These are phyloP conservation scores for Bipolaris sorokiniana DNA, from an alignment of 2,329 filamentous ascomycete species.

Conservation along the genomic window DNA sequence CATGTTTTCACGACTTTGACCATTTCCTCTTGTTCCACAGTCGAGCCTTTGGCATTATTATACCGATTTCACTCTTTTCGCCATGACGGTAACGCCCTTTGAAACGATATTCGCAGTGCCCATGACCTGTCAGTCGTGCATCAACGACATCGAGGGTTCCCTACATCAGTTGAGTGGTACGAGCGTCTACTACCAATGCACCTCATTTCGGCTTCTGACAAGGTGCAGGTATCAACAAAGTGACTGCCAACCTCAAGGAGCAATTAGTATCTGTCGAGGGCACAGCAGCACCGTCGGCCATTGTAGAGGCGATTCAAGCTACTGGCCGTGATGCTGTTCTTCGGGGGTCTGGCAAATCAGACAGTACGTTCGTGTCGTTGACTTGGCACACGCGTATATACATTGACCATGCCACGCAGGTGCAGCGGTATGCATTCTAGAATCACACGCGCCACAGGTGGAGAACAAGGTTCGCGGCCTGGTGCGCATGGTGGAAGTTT, in stretches of 20 bases:
- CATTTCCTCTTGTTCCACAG: slow-evolving; percentile 9
- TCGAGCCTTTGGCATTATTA: neutral
- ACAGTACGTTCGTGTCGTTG: slow-evolving; percentile 66
- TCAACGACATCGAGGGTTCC: slow-evolving; percentile 82
- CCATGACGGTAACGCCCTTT: slow-evolving; percentile 44
- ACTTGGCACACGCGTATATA: neutral
- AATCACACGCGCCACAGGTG: slow-evolving; percentile 72
- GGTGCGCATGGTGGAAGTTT: slow-evolving; percentile 91
- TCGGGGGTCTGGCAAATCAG: slow-evolving; percentile 81
- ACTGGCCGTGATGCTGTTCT: slow-evolving; percentile 95
- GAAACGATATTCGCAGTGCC: slow-evolving; percentile 95
- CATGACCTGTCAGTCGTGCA: slow-evolving; percentile 87
- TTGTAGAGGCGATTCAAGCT: slow-evolving; percentile 84
- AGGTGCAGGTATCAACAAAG: slow-evolving; percentile 74
- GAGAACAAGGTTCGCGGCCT: slow-evolving; percentile 79
- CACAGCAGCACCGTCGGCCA: slow-evolving; percentile 87
- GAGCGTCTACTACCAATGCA: slow-evolving; percentile 29
- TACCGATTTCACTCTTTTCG: slow-evolving; percentile 6
- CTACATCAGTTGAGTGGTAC: slow-evolving; percentile 74
- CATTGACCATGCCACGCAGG: slow-evolving; percentile 50
- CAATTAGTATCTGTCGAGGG: slow-evolving; percentile 87
- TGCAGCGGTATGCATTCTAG: slow-evolving; percentile 93
- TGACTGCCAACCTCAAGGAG: slow-evolving; percentile 80
- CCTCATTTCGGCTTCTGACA: slow-evolving; percentile 31
- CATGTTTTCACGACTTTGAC: slow-evolving; percentile 16